Evolutionary conservation across 1,284 basidiomycete genomes (phyloP).

Genomic region (Caloboletus firmus): DNA sequence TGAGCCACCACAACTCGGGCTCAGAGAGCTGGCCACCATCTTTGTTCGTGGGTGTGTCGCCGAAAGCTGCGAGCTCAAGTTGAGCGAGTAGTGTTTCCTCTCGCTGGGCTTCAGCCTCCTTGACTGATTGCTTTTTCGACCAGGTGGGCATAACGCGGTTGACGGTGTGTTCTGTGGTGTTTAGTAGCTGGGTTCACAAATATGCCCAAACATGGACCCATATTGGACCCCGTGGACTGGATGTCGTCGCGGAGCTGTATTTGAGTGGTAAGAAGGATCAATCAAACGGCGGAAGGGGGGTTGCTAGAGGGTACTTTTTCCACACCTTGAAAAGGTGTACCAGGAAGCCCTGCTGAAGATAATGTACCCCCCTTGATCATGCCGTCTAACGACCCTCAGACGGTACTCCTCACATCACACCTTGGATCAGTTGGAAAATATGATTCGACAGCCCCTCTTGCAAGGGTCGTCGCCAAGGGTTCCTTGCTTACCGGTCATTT

Average conservation of each 20-base stretch:
- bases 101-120: neutral
- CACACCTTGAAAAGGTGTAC: slow-evolving; percentile 2
- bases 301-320: neutral
- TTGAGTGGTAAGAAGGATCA: too few relatives aligned
- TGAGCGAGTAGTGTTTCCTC: slow-evolving; percentile 1
- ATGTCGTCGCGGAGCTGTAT: too few relatives aligned
- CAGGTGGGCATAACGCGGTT: neutral
- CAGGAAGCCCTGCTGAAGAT: neutral
- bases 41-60: neutral
- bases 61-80: neutral
- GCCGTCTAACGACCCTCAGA: neutral
- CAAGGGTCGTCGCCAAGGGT: neutral
- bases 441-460: neutral
- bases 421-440: neutral
- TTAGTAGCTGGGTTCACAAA: neutral
- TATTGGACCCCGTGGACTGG: slow-evolving; percentile 11
- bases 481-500: slow-evolving; percentile 6
- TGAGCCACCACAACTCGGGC: slow-evolving; percentile 29
- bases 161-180: neutral
- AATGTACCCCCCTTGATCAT: slow-evolving; percentile 9
- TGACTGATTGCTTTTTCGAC: neutral
- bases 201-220: slow-evolving; percentile 12
- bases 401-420: slow-evolving; percentile 3
- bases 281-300: neutral
- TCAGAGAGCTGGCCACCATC: slow-evolving; percentile 13